Evolutionary conservation across 495 filamentous ascomycete genomes (phyloP).

Genomic region (Ramalina peruviana): DNA sequence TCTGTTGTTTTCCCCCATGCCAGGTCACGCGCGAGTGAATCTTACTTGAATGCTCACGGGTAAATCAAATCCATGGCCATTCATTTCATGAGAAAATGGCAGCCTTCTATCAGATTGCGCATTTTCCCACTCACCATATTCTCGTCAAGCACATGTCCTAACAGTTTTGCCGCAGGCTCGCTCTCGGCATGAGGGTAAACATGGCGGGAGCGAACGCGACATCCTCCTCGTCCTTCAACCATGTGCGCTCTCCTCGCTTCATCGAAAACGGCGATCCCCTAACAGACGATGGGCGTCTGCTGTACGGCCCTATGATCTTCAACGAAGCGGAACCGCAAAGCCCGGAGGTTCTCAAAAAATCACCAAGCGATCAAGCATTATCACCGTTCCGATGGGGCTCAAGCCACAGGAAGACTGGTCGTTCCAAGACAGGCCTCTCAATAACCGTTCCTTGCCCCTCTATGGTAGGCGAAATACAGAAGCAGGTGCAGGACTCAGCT

Average conservation of each 20-base stretch:
- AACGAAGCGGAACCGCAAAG: background rate
- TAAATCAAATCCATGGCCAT: no score
- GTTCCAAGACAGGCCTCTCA: constrained; percentile 6
- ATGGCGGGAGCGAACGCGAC: background rate
- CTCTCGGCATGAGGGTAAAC: constrained; percentile 1
- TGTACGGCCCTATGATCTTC: constrained; percentile 3
- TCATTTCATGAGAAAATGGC: no score
- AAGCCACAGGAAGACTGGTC: constrained; percentile 1
- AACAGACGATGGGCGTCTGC: constrained; percentile 4
- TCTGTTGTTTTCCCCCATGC: background rate
- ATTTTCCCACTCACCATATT: no score
- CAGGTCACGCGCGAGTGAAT: no score
- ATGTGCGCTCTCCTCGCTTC: background rate
- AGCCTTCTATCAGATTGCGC: no score
- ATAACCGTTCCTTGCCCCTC: background rate
- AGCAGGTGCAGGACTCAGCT: background rate
- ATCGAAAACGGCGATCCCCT: constrained; percentile 6
- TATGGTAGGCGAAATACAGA: background rate
- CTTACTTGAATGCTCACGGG: no score
- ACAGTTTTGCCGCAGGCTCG: constrained; percentile 9
- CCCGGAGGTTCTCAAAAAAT: constrained; percentile 3
- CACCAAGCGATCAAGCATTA: constrained; percentile 8
- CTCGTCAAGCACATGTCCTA: constrained; percentile 5
- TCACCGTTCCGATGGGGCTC: constrained; percentile 8
- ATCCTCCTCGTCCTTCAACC: background rate